Evolutionary conservation across 129 eudicot species (phyloP), one percentile per base, ranked within the genome.

Genomic region (Arctium minus): DNA sequence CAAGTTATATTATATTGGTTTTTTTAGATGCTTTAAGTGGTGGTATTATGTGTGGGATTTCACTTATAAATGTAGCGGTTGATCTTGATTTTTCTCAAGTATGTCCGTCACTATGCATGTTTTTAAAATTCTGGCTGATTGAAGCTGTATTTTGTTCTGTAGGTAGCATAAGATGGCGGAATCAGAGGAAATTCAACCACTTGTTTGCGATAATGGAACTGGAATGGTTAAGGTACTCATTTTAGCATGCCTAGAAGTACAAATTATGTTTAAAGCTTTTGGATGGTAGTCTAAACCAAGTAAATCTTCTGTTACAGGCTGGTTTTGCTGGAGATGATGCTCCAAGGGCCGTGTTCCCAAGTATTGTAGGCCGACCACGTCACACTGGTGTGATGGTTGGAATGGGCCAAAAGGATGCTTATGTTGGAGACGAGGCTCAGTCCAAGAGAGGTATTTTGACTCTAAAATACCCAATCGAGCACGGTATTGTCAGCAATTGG

Each of bases 271-370:
- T 56, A 64, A 60, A 81, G 80, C 18, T 74, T 74, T 38, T 15
- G n/a, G 44, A 68, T 62, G 8, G 18, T 22, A 67, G 29, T 53
- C 38, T 36, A 60, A 73, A 53, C 53, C 27, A 71, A 30, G 33
- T 50, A 29, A 32, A 71, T 36, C 3, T 70, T 38, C 29, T 82
- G 53, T 38, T 70, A 0, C 75, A 92, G 97, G 97, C 97, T 86
- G 97, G 97, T 75, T 92, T 92, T 86, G 97, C 97, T 67, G 97
- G 97, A 73, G 97, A 92, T 77, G 97, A 92, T 87, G 97, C 97
- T 80, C 97, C 97, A 38, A 82, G 97, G 78, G 97, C 94, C n/a
- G 97, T 92, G 53, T 92, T 92, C 81, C 97, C 97, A 5, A 92
- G 97, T 87, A 92, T 92, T 78, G 94, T 92, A 17, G 97, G 97